A percentile compares a stretch with the other conserved stretches of the same genome.
These are phyloP conservation scores for Acer yangbiense DNA, from an alignment of 345 rosid genomes.

Conservation along the genomic window DNA sequence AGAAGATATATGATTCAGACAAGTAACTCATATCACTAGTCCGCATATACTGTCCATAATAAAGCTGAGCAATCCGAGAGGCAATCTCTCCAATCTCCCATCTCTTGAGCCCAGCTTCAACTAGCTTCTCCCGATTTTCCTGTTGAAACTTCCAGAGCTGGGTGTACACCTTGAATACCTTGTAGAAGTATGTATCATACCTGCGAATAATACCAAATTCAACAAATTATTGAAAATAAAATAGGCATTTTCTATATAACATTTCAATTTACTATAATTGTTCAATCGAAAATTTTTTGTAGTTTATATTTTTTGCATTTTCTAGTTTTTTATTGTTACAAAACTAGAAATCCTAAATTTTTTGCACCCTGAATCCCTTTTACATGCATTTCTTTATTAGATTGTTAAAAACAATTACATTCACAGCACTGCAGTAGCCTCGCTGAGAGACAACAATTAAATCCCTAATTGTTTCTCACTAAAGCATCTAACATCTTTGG, in stretches of 20 bases:
- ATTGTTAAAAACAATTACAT: not conserved
- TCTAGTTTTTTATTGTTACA: too few species aligned
- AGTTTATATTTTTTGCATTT: too few species aligned
- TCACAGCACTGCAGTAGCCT: too few species aligned
- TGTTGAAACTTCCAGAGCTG: conserved; percentile 97
- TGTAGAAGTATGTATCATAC: conserved; percentile 88
- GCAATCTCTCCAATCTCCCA: conserved; percentile 99
- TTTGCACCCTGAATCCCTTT: not conserved
- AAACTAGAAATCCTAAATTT: too few species aligned
- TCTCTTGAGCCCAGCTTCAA: conserved; percentile 90
- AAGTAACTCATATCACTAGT: conserved; percentile 81
- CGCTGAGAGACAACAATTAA: not conserved
- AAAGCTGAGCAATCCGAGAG: conserved; percentile 89
- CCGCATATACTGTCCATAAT: conserved; percentile 93
- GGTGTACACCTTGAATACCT: conserved; percentile 97
- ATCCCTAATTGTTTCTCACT: not conserved
- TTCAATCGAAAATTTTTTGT: too few species aligned
- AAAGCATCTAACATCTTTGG: not conserved
- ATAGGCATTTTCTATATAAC: not conserved
- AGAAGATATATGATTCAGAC: conserved; percentile 83
- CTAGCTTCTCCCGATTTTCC: conserved; percentile 87
- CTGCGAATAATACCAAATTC: conserved; percentile 35
- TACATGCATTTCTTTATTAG: not conserved
- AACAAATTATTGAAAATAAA: not conserved
- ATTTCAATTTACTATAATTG: not conserved